A percentile compares a stretch with the other conserved stretches of the same genome.
Conservation (phyloP, 106 monocot species). For the Cymbidium sinense region DNA sequence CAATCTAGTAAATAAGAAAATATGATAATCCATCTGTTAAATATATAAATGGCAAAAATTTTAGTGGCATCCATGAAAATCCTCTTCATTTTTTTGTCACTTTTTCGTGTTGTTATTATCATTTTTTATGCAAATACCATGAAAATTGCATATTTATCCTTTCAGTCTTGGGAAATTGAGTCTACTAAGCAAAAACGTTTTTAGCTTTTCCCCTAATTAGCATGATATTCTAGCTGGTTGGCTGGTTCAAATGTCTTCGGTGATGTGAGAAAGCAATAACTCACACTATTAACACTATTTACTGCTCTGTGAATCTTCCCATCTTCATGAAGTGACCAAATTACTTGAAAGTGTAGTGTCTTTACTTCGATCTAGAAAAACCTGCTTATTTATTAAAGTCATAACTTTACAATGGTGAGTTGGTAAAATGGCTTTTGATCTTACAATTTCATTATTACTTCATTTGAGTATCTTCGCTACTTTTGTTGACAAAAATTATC, state of each 20-base stretch:
- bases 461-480: too few species aligned
- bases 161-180: background rate
- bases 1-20: too few species aligned
- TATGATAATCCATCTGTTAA: background rate
- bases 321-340: background rate
- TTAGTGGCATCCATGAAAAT: background rate
- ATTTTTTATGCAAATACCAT: background rate
- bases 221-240: background rate
- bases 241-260: background rate
- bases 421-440: too few species aligned
- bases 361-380: background rate
- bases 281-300: too few species aligned
- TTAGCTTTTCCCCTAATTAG: background rate
- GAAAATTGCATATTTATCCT: background rate
- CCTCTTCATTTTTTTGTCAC: background rate
- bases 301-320: background rate
- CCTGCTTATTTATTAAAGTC: background rate
- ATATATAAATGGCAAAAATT: background rate
- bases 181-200: background rate
- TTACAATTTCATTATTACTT: too few species aligned
- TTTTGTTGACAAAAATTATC: background rate
- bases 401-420: background rate
- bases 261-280: background rate
- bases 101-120: background rate
- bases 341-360: background rate